These are phyloP conservation scores for Thalia dealbata DNA, from an alignment of 176 grass and related monocot species.

Conservation along the genomic window DNA sequence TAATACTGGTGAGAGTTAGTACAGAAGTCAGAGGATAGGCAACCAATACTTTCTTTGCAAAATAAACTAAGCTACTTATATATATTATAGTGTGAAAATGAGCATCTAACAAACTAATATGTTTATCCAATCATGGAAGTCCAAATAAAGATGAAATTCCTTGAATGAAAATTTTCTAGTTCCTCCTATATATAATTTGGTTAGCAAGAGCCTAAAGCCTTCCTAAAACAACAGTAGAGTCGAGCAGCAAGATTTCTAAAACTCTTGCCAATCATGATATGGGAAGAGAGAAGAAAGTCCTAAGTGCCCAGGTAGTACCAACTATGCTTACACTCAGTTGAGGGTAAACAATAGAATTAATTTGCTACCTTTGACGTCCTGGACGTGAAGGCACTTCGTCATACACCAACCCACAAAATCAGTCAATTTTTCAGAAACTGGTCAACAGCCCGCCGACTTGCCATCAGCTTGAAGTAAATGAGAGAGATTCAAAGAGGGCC, in stretches of 20 bases:
- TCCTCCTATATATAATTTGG: background rate
- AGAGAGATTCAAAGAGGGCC: conserved; percentile 23
- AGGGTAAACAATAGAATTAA: conserved; percentile 43
- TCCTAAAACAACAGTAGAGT: background rate
- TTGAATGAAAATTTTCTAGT: background rate
- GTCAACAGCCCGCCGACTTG: conserved; percentile 79
- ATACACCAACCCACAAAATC: conserved; percentile 87
- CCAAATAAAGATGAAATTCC: background rate
- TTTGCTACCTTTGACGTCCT: conserved; percentile 93
- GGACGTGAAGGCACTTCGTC: conserved; percentile 82
- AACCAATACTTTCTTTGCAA: background rate
- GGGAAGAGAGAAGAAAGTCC: conserved; percentile 17
- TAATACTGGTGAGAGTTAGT: background rate
- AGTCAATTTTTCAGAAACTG: conserved; percentile 85
- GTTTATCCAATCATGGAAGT: background rate
- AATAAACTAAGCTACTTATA: background rate
- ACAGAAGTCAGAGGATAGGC: background rate
- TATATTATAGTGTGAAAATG: background rate
- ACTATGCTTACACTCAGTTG: conserved; percentile 55
- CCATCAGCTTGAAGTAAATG: conserved; percentile 45
- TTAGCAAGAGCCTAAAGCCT: background rate
- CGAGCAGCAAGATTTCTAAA: background rate
- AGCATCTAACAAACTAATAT: background rate
- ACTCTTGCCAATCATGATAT: conserved; percentile 2
- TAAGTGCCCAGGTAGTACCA: conserved; percentile 51